phyloP scores from a whole-genome alignment of 345 rosid genomes.

The Arabidopsis arenosa region DNA sequence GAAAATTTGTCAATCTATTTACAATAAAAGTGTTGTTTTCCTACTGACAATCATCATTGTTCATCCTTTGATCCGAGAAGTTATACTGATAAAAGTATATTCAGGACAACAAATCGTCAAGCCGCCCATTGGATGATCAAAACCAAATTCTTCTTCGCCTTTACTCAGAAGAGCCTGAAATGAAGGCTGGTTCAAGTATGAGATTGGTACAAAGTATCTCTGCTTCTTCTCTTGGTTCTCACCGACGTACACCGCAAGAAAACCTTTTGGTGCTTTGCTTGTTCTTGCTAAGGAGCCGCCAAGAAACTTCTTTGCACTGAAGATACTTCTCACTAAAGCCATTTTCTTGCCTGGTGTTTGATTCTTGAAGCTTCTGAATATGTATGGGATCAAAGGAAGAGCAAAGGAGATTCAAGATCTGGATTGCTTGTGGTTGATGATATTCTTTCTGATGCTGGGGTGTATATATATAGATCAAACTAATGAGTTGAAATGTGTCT shows the following conservation, averaged over 20 bases:
- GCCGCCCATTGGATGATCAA: constrained; percentile 57
- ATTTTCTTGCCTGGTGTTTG: neutral
- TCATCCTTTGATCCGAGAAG: constrained; percentile 40
- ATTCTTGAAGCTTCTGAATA: neutral
- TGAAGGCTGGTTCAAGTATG: constrained; percentile 46
- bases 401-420: neutral
- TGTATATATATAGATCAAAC: constrained; percentile 29
- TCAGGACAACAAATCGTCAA: constrained; percentile 57
- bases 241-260: constrained; percentile 56
- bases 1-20: constrained; percentile 5
- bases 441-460: neutral
- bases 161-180: constrained; percentile 52
- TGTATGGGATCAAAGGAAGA: neutral
- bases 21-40: neutral
- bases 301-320: constrained; percentile 24
- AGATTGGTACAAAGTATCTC: constrained; percentile 50
- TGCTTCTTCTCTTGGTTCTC: constrained; percentile 47
- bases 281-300: constrained; percentile 39
- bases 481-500: constrained; percentile 9
- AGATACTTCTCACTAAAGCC: constrained; percentile 28
- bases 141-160: constrained; percentile 58
- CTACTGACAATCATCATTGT: neutral
- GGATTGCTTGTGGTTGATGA: constrained; percentile 20
- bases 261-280: constrained; percentile 46
- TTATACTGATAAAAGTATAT: constrained; percentile 47